Conservation (phyloP, 78 protist species). For the Pigoraptor vietnamica region DNA sequence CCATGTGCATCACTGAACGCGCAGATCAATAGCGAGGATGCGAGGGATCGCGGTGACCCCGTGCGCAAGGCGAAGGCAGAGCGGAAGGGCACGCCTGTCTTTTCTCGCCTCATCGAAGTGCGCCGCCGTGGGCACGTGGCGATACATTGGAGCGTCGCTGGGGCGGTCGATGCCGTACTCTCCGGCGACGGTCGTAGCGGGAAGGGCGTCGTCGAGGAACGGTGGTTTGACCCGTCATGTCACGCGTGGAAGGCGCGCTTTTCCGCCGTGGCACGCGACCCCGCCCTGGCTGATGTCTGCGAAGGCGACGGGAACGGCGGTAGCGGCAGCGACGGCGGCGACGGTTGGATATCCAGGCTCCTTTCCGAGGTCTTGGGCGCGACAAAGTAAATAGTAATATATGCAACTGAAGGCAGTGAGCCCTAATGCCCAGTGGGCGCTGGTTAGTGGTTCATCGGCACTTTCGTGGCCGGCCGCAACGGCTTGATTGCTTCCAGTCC, state of each 20-base stretch:
- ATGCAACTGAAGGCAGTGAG: no score
- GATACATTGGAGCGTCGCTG: not conserved
- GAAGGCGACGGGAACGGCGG: not conserved
- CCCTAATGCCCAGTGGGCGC: no score
- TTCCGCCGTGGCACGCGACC: not conserved
- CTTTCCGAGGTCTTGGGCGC: not conserved
- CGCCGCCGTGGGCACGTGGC: not conserved
- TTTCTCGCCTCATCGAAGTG: not conserved
- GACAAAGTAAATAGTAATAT: no score
- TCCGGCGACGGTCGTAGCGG: not conserved
- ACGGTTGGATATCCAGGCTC: not conserved
- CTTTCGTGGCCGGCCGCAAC: no score
- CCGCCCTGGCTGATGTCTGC: not conserved
- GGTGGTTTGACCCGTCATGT: not conserved
- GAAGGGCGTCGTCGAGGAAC: not conserved
- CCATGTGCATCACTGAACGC: not conserved
- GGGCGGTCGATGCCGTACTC: not conserved
- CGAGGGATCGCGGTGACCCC: not conserved
- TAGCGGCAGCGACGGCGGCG: not conserved
- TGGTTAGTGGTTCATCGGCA: no score
- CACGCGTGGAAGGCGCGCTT: not conserved
- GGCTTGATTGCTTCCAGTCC: no score
- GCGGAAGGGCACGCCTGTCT: not conserved
- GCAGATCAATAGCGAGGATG: not conserved
- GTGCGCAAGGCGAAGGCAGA: not conserved